A percentile compares a stretch with the other conserved stretches of the same genome.
Conservation (phyloP, 1,284 basidiomycete genomes). For the Stereum hirsutum region DNA sequence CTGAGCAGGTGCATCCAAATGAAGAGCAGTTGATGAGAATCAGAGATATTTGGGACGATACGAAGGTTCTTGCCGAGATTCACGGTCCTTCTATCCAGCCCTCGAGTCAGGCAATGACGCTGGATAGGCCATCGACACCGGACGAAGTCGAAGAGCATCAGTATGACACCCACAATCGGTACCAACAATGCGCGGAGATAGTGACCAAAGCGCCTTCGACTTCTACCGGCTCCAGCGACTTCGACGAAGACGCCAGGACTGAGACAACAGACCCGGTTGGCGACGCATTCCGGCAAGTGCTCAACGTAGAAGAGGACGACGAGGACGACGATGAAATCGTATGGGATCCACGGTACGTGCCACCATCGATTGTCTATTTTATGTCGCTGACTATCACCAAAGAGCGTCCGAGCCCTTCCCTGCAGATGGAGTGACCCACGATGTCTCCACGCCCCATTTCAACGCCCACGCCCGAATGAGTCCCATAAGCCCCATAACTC, state of each 20-base stretch:
- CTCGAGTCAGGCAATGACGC: slow-evolving; percentile 4
- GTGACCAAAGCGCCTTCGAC: too few species aligned
- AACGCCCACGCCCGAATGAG: neutral
- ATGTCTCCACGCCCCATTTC: neutral
- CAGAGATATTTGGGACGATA: slow-evolving; percentile 76
- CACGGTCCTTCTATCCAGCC: slow-evolving; percentile 30
- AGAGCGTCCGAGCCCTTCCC: too few species aligned
- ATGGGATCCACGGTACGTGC: slow-evolving; percentile 47
- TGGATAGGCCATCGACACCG: slow-evolving; percentile 2
- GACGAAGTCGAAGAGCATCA: neutral
- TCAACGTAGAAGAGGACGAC: slow-evolving; percentile 31
- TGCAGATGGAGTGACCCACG: neutral
- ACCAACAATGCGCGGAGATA: too few species aligned
- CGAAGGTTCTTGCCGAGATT: slow-evolving; percentile 47
- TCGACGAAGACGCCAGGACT: slow-evolving; percentile 62
- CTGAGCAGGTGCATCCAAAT: slow-evolving; percentile 83
- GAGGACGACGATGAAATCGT: slow-evolving; percentile 50
- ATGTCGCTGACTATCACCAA: too few species aligned
- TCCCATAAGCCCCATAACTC: neutral
- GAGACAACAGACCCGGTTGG: slow-evolving; percentile 69
- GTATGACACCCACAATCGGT: too few species aligned
- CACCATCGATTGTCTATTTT: neutral
- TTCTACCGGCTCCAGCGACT: slow-evolving; percentile 18
- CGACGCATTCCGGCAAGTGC: slow-evolving; percentile 61
- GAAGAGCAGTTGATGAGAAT: slow-evolving; percentile 94